phyloP scores from a whole-genome alignment of 805 yeast species.

The Pichia membranifaciens region DNA sequence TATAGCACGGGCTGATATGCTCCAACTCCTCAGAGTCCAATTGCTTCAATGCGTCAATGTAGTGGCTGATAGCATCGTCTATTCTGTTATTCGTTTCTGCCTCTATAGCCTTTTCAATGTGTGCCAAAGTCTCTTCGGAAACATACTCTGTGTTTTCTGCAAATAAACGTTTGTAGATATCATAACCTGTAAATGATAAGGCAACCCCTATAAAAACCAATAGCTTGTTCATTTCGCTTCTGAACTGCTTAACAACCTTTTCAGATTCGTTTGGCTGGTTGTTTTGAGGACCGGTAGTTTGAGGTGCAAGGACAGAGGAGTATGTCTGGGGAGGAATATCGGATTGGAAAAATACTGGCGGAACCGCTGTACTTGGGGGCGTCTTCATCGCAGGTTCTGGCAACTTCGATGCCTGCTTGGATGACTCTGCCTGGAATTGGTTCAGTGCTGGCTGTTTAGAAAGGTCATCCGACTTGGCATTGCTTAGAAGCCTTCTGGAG shows the following conservation, averaged over 20 bases:
- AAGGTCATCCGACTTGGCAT: neutral
- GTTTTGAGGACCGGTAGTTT: too few relatives aligned
- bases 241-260: neutral
- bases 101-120: slow-evolving; percentile 11
- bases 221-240: too few relatives aligned
- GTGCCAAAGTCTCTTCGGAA: slow-evolving; percentile 13
- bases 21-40: slow-evolving; percentile 51
- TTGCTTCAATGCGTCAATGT: slow-evolving; percentile 62
- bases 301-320: too few relatives aligned
- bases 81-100: slow-evolving; percentile 36
- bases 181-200: too few relatives aligned
- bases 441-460: slow-evolving; percentile 7
- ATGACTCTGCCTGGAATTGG: slow-evolving; percentile 6
- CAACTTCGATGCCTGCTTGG: neutral
- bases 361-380: neutral
- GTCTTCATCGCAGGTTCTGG: neutral
- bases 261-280: neutral
- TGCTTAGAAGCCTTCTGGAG: too few relatives aligned
- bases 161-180: neutral
- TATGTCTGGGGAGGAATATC: neutral
- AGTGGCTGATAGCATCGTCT: slow-evolving; percentile 62
- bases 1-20: slow-evolving; percentile 66
- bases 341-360: neutral
- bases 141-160: slow-evolving; percentile 10
- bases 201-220: too few relatives aligned